Percentiles rank a stretch among this genome's conserved stretches.
Evolutionary conservation across 441 rosid species (phyloP).

Genomic region (Gossypium schwendimanii): DNA sequence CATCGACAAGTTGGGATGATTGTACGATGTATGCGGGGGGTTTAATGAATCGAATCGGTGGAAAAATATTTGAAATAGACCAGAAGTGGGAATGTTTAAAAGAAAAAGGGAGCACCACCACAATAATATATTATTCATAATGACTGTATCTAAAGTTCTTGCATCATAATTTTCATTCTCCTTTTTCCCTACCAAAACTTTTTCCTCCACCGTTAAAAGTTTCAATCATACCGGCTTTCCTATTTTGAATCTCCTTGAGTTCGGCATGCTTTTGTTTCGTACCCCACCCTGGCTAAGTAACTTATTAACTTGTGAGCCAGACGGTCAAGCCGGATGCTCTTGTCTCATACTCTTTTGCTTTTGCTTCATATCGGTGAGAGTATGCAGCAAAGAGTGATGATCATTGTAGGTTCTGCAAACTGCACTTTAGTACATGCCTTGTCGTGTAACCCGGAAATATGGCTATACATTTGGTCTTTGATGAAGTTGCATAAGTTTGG

Average conservation of each 20-base stretch:
- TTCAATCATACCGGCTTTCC: neutral
- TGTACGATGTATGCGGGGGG: neutral
- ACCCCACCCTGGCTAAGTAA: neutral
- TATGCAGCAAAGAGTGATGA: neutral
- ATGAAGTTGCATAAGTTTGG: neutral
- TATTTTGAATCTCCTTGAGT: neutral
- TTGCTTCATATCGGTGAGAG: too few relatives aligned
- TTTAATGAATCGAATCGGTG: neutral
- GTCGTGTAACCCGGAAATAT: neutral
- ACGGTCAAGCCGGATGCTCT: too few relatives aligned
- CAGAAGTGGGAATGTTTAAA: neutral
- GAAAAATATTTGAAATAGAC: neutral
- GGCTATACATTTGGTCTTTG: neutral
- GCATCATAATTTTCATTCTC: neutral
- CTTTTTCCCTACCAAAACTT: neutral
- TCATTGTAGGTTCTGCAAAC: neutral
- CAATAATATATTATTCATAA: neutral
- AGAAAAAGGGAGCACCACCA: neutral
- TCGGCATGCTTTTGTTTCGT: neutral
- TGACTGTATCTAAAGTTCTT: neutral
- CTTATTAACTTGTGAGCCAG: neutral
- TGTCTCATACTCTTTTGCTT: too few relatives aligned
- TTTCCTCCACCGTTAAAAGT: neutral
- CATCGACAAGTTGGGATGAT: neutral
- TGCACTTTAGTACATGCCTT: neutral